Conservation (phyloP, 768 basidiomycete genomes). For the Obba rivulosa region DNA sequence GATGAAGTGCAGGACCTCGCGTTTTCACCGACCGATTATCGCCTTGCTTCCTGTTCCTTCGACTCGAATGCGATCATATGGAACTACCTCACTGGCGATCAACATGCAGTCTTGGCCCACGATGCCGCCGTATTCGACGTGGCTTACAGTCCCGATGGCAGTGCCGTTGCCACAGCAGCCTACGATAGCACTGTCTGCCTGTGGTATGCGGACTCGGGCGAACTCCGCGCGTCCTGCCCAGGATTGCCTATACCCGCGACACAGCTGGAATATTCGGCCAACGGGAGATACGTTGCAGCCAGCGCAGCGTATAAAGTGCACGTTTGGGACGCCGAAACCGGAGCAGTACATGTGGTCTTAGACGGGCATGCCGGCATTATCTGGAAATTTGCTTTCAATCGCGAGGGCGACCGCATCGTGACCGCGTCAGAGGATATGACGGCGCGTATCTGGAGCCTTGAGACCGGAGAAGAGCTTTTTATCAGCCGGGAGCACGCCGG, state of each 20-base stretch:
- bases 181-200: slow-evolving; percentile 22
- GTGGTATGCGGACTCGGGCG: slow-evolving; percentile 20
- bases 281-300: slow-evolving; percentile 9
- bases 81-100: slow-evolving; percentile 14
- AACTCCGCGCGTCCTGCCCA: background rate
- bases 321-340: slow-evolving; percentile 36
- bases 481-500: slow-evolving; percentile 1
- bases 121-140: slow-evolving; percentile 2
- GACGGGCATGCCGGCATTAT: slow-evolving; percentile 11
- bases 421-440: slow-evolving; percentile 6
- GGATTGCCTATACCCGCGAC: slow-evolving; percentile 16
- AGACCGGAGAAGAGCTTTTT: background rate
- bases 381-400: slow-evolving; percentile 26
- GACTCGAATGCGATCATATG: slow-evolving; percentile 2
- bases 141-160: slow-evolving; percentile 9
- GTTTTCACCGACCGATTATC: slow-evolving; percentile 4
- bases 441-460: slow-evolving; percentile 2
- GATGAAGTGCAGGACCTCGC: slow-evolving; percentile 4
- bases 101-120: slow-evolving; percentile 16
- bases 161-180: slow-evolving; percentile 10
- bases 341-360: slow-evolving; percentile 13
- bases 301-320: too few relatives aligned
- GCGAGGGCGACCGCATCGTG: slow-evolving; percentile 3
- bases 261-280: slow-evolving; percentile 24
- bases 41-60: background rate